These are phyloP conservation scores for Mycena galopus DNA, from an alignment of 768 basidiomycete genomes.

Conservation along the genomic window DNA sequence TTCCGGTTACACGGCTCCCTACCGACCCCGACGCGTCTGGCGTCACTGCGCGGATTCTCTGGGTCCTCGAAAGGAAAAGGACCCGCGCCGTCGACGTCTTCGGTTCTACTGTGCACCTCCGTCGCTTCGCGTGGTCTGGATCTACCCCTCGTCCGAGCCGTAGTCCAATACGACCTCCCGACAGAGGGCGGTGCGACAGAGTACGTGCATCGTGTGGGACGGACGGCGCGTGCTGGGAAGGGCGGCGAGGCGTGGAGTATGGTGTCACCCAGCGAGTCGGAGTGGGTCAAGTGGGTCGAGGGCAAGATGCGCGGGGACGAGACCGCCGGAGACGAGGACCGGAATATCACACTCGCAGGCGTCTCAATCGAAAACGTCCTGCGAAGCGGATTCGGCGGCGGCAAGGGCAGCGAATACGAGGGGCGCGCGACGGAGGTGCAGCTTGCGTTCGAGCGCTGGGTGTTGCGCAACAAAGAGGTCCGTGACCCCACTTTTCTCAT, in stretches of 20 bases:
- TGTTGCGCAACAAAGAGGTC: slow-evolving; percentile 79
- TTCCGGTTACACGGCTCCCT: slow-evolving; percentile 96
- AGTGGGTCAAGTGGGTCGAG: slow-evolving; percentile 94
- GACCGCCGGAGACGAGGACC: slow-evolving; percentile 46
- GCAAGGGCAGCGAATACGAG: slow-evolving; percentile 84
- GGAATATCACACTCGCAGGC: slow-evolving; percentile 66
- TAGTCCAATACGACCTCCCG: slow-evolving; percentile 96
- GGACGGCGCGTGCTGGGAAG: slow-evolving; percentile 96
- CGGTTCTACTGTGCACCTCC: slow-evolving; percentile 93
- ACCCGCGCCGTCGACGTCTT: slow-evolving; percentile 53
- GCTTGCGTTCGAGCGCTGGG: slow-evolving; percentile 95
- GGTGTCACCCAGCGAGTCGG: slow-evolving; percentile 86
- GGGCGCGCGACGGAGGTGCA: slow-evolving; percentile 95
- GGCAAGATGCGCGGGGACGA: slow-evolving; percentile 77
- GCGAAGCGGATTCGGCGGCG: slow-evolving; percentile 89
- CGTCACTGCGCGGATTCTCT: slow-evolving; percentile 88
- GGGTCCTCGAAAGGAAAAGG: slow-evolving; percentile 48
- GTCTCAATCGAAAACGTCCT: slow-evolving; percentile 80
- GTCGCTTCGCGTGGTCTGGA: slow-evolving; percentile 99
- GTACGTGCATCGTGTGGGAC: slow-evolving; percentile 96
- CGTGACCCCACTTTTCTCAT: slow-evolving; percentile 40
- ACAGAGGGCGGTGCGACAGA: slow-evolving; percentile 97
- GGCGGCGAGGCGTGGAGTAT: slow-evolving; percentile 97
- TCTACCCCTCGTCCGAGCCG: slow-evolving; percentile 92
- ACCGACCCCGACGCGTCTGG: slow-evolving; percentile 81